Conservation (phyloP, 2,329 filamentous ascomycete species). For the Clarireedia homoeocarpa region DNA sequence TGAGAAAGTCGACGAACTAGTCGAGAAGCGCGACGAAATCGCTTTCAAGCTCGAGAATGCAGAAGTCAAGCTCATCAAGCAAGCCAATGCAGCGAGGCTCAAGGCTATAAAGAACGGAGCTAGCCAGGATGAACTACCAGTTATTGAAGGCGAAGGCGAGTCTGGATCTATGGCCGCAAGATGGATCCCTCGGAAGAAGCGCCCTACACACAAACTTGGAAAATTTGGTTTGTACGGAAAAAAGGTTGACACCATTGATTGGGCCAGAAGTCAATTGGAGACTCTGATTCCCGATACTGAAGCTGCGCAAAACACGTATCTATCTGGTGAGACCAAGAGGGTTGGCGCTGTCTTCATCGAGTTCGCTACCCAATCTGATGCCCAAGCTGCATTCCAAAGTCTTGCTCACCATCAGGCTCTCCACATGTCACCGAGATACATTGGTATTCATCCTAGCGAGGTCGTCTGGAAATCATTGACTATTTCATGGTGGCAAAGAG, state of each 20-base stretch:
- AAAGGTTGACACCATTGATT: constrained; percentile 92
- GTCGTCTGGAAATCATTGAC: constrained; percentile 81
- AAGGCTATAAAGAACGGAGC: constrained; percentile 59
- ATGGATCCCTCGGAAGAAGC: constrained; percentile 65
- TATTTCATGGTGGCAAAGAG: constrained; percentile 79
- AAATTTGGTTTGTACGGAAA: constrained; percentile 64
- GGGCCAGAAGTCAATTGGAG: constrained; percentile 71
- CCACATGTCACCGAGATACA: constrained; percentile 75
- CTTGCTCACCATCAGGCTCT: constrained; percentile 80
- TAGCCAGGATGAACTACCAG: constrained; percentile 34
- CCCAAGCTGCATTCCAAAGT: constrained; percentile 80
- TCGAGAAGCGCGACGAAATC: constrained; percentile 71
- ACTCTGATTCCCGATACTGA: constrained; percentile 66
- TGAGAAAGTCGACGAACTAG: constrained; percentile 68
- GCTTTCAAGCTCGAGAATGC: constrained; percentile 79
- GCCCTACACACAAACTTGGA: constrained; percentile 69
- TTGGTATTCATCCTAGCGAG: constrained; percentile 74
- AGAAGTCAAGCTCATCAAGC: constrained; percentile 76
- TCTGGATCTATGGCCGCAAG: constrained; percentile 63
- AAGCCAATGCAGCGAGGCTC: constrained; percentile 63
- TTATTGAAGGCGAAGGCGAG: constrained; percentile 53
- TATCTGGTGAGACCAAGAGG: constrained; percentile 53
- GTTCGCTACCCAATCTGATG: constrained; percentile 73
- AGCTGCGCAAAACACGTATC: constrained; percentile 59
- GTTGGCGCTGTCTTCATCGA: constrained; percentile 74